These are phyloP conservation scores for Diaporthe aspalathi DNA, from an alignment of 2,329 filamentous ascomycete species.

Conservation along the genomic window DNA sequence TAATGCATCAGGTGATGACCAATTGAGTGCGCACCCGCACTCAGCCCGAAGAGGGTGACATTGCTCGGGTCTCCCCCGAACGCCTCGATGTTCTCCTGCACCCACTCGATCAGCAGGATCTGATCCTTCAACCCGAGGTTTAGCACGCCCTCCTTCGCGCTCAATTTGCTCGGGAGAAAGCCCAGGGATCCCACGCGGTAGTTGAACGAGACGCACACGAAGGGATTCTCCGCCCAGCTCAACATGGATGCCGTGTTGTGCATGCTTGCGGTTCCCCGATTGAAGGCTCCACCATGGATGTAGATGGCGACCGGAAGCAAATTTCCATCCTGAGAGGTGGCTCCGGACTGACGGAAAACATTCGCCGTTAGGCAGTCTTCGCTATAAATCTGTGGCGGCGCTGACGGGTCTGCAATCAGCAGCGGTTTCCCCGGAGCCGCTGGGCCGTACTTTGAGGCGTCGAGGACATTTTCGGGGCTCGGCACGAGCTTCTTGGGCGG, in stretches of 20 bases:
- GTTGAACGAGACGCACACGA: conserved; percentile 61
- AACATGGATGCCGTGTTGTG: conserved; percentile 64
- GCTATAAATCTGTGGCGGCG: conserved; percentile 41
- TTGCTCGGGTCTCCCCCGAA: conserved; percentile 64
- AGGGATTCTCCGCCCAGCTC: conserved; percentile 56
- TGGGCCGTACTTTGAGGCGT: conserved; percentile 44
- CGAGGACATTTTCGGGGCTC: conserved; percentile 43
- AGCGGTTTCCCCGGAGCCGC: conserved; percentile 40
- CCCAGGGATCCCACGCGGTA: conserved; percentile 69
- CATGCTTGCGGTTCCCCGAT: conserved; percentile 53
- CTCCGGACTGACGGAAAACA: conserved; percentile 42
- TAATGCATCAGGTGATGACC: conserved; percentile 64
- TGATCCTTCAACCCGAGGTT: conserved; percentile 70
- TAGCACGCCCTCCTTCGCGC: conserved; percentile 62
- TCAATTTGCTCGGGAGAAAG: conserved; percentile 65
- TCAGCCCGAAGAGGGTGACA: conserved; percentile 61
- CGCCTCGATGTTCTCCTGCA: conserved; percentile 62
- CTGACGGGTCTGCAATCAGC: conserved; percentile 29
- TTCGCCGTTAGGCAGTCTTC: conserved; percentile 47
- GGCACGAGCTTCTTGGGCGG: conserved; percentile 47
- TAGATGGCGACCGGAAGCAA: conserved; percentile 53
- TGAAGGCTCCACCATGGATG: conserved; percentile 60
- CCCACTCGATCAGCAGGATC: conserved; percentile 62
- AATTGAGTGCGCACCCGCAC: conserved; percentile 66
- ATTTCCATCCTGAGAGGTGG: neutral